Evolutionary conservation across 176 grass and related monocot species (phyloP), one percentile per base, ranked within the genome.

Genomic region (Urochloa ruziziensis): DNA sequence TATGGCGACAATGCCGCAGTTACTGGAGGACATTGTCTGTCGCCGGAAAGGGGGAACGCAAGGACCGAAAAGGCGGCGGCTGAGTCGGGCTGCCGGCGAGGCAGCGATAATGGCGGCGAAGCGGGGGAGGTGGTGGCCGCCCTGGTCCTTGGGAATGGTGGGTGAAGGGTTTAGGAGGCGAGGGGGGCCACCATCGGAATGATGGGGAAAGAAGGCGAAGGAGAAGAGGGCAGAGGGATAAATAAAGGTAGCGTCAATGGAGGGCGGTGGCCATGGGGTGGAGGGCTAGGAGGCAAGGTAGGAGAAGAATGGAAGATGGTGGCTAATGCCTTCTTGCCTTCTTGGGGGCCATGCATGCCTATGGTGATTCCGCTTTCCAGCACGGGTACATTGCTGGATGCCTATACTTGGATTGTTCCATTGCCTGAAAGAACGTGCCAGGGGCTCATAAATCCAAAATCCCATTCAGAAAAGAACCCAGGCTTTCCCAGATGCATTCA

Each of bases 141-240:
- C 83, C 83, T 89, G 75, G 83, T 79, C 90, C 89, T 77, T 60
- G 30, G 62, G 34, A 78, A 74, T 83, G 83, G 89, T 74, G 75
- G 65, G 51, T 80, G 72, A 27, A 80, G 77, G 82, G 70, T 83
- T 83, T 83, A 87, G 79, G 80, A 80, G 19, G 85, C 53, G 80
- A 74, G 60, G 67, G 49, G 46, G 74, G 28, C 73, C 73, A 78
- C 84, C 74, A 67, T 90, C 29, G 62, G 33, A 78, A 79, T 82
- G 82, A 84, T 79, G 80, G 85, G 68, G 53, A 74, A 80, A 79
- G 35, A 53, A 74, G 40, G 54, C 28, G 21, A 39, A 67, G 59
- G 32, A 78, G 72, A 28, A 47, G 74, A 73, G 18, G 49, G 25
- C 64, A 27, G 14, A 70, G 23, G 63, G 32, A 59, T 64, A 67